A percentile compares a stretch with the other conserved stretches of the same genome.
Evolutionary conservation across 139 green algal genomes (phyloP).

Genomic region (Chara braunii): DNA sequence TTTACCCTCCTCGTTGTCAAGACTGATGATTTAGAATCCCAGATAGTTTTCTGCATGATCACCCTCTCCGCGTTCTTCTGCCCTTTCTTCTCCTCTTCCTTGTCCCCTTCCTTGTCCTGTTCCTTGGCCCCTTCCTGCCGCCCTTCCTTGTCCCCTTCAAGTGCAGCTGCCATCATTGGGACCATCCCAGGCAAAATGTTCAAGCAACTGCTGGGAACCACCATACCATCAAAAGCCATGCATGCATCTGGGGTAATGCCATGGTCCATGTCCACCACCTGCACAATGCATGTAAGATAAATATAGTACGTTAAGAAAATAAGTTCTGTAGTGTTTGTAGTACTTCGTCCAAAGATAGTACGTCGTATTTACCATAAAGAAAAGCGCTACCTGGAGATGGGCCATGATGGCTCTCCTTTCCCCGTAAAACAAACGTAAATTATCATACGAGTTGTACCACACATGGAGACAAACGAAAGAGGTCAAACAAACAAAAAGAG

Average conservation of each 20-base stretch:
- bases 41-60: no score
- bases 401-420: neutral
- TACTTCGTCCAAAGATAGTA: neutral
- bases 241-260: neutral
- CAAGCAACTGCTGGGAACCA: neutral
- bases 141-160: no score
- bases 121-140: no score
- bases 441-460: neutral
- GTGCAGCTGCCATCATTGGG: no score
- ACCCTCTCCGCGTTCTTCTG: no score
- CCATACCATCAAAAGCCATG: constrained; percentile 8
- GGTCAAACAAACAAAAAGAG: neutral
- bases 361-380: neutral
- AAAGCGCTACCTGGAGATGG: neutral
- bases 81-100: no score
- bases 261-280: neutral
- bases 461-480: neutral
- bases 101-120: no score
- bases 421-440: neutral
- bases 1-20: no score
- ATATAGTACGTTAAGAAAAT: neutral
- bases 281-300: neutral
- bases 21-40: no score
- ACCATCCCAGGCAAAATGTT: neutral
- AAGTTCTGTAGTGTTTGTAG: neutral